Conservation (phyloP, 176 grass and related monocot species). For the Olyra latifolia region DNA sequence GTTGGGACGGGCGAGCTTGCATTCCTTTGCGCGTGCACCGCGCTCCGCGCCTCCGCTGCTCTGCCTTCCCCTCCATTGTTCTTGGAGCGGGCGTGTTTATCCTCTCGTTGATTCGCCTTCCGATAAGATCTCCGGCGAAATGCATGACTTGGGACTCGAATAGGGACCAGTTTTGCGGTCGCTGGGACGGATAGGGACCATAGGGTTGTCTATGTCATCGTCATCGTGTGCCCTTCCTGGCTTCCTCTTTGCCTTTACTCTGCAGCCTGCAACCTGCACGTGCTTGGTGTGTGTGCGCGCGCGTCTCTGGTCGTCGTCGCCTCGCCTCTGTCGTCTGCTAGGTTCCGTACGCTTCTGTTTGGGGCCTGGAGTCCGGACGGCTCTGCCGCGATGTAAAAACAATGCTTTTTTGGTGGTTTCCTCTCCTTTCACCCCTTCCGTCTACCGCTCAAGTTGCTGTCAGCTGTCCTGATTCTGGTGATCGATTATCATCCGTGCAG, state of each 20-base stretch:
- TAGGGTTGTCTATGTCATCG: neutral
- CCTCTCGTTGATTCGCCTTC: neutral
- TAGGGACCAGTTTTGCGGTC: neutral
- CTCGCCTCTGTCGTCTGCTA: too few species aligned
- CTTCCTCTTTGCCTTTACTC: neutral
- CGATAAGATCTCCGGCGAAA: neutral
- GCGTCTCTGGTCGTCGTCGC: too few species aligned
- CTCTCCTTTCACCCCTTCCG: neutral
- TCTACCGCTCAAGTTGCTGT: neutral
- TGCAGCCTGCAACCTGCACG: neutral
- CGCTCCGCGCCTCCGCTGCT: neutral
- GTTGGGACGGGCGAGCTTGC: neutral
- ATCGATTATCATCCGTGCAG: too few species aligned
- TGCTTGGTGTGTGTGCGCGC: neutral
- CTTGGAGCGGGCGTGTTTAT: neutral
- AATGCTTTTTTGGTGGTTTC: neutral
- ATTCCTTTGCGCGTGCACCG: neutral
- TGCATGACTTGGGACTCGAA: neutral
- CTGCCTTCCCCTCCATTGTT: neutral
- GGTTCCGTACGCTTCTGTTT: neutral
- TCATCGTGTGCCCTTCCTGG: too few species aligned
- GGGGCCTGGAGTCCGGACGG: neutral
- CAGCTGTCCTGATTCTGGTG: neutral
- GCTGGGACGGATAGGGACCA: slow-evolving; percentile 35
- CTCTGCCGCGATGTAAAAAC: neutral